A percentile compares a stretch with the other conserved stretches of the same genome.
phyloP scores from a whole-genome alignment of 2,329 filamentous ascomycete species.

The Paramyrothecium sp. region DNA sequence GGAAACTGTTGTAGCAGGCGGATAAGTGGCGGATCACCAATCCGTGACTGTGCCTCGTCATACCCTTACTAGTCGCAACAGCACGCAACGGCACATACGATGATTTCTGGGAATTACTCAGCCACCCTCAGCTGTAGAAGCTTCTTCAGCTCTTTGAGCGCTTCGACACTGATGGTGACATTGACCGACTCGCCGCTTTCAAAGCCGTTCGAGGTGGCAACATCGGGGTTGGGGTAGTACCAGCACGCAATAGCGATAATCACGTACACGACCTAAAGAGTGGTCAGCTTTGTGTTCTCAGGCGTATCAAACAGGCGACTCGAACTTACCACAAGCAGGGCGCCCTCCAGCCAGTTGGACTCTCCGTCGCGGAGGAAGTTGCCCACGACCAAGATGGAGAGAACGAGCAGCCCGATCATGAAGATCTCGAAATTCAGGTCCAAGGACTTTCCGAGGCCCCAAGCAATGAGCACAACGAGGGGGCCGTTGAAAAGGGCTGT shows the following conservation, averaged over 20 bases:
- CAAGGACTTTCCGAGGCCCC: slow-evolving; percentile 64
- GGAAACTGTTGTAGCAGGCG: too few relatives aligned
- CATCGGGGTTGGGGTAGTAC: slow-evolving; percentile 42
- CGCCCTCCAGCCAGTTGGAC: slow-evolving; percentile 74
- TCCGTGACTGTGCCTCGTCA: too few relatives aligned
- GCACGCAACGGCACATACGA: too few relatives aligned
- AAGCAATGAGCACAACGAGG: slow-evolving; percentile 68
- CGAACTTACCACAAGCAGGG: slow-evolving; percentile 58
- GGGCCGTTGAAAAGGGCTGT: slow-evolving; percentile 75
- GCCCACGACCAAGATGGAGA: slow-evolving; percentile 72
- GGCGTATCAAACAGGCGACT: fast-evolving
- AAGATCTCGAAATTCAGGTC: slow-evolving; percentile 75
- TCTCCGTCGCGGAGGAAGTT: slow-evolving; percentile 74
- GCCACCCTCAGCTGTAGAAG: too few relatives aligned
- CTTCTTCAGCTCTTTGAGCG: slow-evolving; percentile 22
- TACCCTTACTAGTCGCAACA: too few relatives aligned
- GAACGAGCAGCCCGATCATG: slow-evolving; percentile 70
- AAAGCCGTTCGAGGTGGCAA: slow-evolving; percentile 30
- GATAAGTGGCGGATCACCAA: too few relatives aligned
- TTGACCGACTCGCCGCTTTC: slow-evolving; percentile 20
- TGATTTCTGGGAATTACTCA: too few relatives aligned
- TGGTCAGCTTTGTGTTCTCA: background rate
- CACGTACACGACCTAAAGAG: slow-evolving; percentile 33
- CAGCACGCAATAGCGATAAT: slow-evolving; percentile 44
- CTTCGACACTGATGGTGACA: slow-evolving; percentile 26